Conservation (phyloP, 2,329 filamentous ascomycete genomes). For the Trichoderma lentiforme region DNA sequence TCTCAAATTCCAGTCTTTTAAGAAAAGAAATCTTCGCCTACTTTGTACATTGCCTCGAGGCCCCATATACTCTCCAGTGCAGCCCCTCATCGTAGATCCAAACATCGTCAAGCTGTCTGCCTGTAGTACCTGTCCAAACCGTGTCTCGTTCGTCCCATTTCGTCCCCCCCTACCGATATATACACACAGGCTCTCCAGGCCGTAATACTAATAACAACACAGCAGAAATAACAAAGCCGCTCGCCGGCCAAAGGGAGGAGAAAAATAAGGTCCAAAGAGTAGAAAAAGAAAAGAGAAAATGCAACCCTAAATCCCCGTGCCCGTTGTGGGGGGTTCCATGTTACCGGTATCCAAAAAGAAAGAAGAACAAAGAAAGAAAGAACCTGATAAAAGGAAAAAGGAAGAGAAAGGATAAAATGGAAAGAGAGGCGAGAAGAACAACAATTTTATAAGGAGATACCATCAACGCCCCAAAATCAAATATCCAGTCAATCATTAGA, state of each 20-base stretch:
- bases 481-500: conserved; percentile 12
- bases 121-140: not conserved
- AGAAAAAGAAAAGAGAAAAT: not conserved
- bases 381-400: not conserved
- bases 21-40: not conserved
- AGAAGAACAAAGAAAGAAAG: not conserved
- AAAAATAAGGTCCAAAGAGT: not conserved
- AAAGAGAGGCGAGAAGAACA: not conserved
- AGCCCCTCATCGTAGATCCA: conserved; percentile 5
- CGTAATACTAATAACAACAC: not conserved
- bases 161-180: not conserved
- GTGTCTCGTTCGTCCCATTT: not conserved
- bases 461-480: conserved; percentile 11
- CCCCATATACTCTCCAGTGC: not conserved
- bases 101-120: not conserved
- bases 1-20: not conserved
- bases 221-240: conserved; percentile 1
- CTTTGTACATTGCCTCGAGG: conserved; percentile 11
- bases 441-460: conserved; percentile 2
- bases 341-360: conserved; percentile 13
- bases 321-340: conserved; percentile 15
- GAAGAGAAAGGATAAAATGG: not conserved
- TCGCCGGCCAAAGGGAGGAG: not conserved
- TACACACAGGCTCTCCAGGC: conserved; percentile 8
- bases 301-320: conserved; percentile 14